phyloP scores from a whole-genome alignment of 495 filamentous ascomycete genomes.

The Platismatia glauca region DNA sequence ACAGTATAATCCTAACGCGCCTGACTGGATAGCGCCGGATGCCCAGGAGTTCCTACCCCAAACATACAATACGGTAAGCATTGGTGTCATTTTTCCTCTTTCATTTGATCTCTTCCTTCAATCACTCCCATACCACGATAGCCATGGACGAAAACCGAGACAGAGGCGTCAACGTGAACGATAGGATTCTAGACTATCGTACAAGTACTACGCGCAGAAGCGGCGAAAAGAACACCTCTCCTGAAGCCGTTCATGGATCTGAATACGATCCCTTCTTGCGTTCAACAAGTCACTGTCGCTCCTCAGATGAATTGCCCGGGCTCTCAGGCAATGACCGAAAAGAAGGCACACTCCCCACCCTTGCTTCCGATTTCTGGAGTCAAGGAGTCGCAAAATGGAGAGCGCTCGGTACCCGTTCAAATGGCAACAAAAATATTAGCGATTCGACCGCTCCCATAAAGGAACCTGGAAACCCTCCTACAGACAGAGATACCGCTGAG shows the following conservation, averaged over 20 bases:
- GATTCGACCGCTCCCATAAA: background rate
- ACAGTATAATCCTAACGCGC: constrained; percentile 29
- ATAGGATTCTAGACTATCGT: background rate
- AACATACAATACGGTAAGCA: constrained; percentile 60
- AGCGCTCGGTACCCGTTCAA: background rate
- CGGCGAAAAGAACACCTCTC: background rate
- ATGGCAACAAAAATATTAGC: background rate
- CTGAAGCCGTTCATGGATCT: background rate
- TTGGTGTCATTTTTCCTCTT: background rate
- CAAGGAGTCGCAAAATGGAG: background rate
- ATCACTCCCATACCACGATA: background rate
- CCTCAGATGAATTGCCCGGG: background rate
- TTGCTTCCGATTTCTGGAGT: background rate
- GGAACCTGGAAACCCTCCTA: background rate
- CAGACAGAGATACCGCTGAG: background rate
- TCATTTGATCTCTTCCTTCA: constrained; percentile 10
- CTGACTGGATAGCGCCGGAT: constrained; percentile 52
- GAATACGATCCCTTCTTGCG: background rate
- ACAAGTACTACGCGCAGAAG: background rate
- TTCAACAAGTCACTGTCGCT: background rate
- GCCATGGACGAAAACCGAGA: background rate
- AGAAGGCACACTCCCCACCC: background rate
- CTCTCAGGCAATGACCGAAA: background rate
- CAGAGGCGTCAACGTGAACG: background rate
- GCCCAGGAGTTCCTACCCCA: constrained; percentile 75